phyloP scores from a whole-genome alignment of 306 rosid genomes.

The Malus orientalis region DNA sequence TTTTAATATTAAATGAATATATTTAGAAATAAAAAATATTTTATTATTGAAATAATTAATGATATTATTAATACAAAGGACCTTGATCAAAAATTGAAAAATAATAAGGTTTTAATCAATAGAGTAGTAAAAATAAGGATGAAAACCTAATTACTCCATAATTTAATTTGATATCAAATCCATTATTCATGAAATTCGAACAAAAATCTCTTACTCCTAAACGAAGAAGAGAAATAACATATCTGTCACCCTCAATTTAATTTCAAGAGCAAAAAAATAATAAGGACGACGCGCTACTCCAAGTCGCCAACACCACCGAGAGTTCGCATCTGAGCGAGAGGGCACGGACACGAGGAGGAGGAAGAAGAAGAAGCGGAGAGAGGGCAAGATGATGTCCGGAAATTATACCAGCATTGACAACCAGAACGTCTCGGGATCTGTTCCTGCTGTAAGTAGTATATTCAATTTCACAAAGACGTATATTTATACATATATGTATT shows the following conservation, averaged over 20 bases:
- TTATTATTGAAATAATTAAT: too few relatives aligned
- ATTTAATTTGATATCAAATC: too few relatives aligned
- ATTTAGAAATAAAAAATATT: too few relatives aligned
- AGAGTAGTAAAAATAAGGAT: too few relatives aligned
- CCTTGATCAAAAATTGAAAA: too few relatives aligned
- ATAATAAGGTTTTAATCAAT: too few relatives aligned
- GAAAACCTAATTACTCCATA: too few relatives aligned
- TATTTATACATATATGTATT: neutral
- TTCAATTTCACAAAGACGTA: neutral
- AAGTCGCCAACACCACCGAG: neutral
- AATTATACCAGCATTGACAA: slow-evolving; percentile 64
- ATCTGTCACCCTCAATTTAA: too few relatives aligned
- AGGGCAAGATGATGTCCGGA: slow-evolving; percentile 78
- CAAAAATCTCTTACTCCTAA: rapidly evolving
- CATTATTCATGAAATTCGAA: too few relatives aligned
- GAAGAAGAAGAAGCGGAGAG: neutral
- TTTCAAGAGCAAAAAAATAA: neutral
- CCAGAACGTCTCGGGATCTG: slow-evolving; percentile 76
- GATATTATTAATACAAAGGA: too few relatives aligned
- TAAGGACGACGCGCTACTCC: slow-evolving; percentile 13
- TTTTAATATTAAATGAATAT: too few relatives aligned
- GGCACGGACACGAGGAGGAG: neutral
- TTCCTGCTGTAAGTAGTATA: slow-evolving; percentile 57
- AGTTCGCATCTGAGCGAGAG: neutral
- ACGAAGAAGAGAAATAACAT: too few relatives aligned